Evolutionary conservation across 306 rosid genomes (phyloP), one percentile per base, ranked within the genome.

Genomic region (Cyamopsis tetragonoloba): DNA sequence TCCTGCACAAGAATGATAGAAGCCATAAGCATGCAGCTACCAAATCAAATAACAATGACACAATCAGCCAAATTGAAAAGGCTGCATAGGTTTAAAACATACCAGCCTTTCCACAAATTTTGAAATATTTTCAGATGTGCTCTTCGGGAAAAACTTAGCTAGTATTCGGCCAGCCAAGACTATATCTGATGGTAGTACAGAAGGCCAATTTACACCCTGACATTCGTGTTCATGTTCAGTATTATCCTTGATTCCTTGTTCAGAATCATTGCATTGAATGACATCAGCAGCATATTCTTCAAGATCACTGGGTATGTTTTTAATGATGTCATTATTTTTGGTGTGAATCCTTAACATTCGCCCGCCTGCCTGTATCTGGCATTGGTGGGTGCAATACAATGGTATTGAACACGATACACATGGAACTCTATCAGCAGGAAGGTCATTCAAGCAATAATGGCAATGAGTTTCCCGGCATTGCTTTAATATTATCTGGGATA

Each of bases 401-500:
- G 98, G 89, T 76, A 82, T 82, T 31, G 96, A 86, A 76, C 98
- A 91, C 11, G 90, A 87, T 57, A 68, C 59, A 85, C 98, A 91
- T 22, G 98, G 87, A 69, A 91, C 88, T 63, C 67, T 82, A 80
- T 91, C 95, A 12, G 69, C 81, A 51, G 98, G 95, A 47, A 91
- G 89, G 69, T 91, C 95, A 79, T 88, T 85, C 80, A 91, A 71
- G 82, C 98, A 88, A 82, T 80, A 85, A 74, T 88, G 98, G 70
- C 98, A 91, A 85, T 87, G 95, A 46, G 89, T 88, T 72, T 87
- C 96, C 41, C 95, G 86, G 54, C 86, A 87, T 66, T 78, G 86
- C 87, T 88, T 91, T 64, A 78, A 72, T 62, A 88, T 80, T 80
- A 91, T 76, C 98, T 91, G 83, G 1, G 11, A 17, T 2, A 61